A percentile compares a stretch with the other conserved stretches of the same genome.
Evolutionary conservation across 352 stramenopile genomes (phyloP).

Genomic region (Pythium guiyangense): DNA sequence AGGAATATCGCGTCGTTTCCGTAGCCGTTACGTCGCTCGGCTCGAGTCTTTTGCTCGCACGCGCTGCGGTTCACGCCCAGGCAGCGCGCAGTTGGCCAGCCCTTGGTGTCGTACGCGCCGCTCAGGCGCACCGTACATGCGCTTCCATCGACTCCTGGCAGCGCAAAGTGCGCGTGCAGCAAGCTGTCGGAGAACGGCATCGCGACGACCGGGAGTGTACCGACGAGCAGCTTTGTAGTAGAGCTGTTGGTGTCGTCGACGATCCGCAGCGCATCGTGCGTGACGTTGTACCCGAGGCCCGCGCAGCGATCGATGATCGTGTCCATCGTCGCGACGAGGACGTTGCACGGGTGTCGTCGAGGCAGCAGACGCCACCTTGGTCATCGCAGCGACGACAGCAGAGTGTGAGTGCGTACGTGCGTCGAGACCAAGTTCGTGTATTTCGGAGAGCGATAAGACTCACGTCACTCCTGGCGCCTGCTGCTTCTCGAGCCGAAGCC

Average conservation of each 20-base stretch:
- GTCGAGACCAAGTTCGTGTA: too few relatives aligned
- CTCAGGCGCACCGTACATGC: slow-evolving; percentile 23
- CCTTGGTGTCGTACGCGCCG: slow-evolving; percentile 21
- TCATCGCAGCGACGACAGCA: too few relatives aligned
- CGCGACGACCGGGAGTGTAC: slow-evolving; percentile 23
- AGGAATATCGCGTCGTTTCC: too few relatives aligned
- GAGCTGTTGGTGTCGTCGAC: slow-evolving; percentile 15
- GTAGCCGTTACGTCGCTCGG: too few relatives aligned
- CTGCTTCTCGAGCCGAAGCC: too few relatives aligned
- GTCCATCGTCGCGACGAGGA: slow-evolving; percentile 13
- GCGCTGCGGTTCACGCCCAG: slow-evolving; percentile 14
- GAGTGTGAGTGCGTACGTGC: too few relatives aligned
- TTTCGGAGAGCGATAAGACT: too few relatives aligned
- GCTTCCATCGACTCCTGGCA: slow-evolving; percentile 19
- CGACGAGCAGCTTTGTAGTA: slow-evolving; percentile 7
- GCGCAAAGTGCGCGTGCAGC: slow-evolving; percentile 9
- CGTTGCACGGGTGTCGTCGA: slow-evolving; percentile 6
- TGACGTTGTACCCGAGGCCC: slow-evolving; percentile 23
- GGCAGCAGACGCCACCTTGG: too few relatives aligned
- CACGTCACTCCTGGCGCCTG: too few relatives aligned
- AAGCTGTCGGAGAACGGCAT: slow-evolving; percentile 31
- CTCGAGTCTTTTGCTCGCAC: slow-evolving; percentile 36
- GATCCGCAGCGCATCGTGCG: slow-evolving; percentile 14
- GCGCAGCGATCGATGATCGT: slow-evolving; percentile 17
- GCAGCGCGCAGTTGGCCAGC: too few relatives aligned